A percentile compares a stretch with the other conserved stretches of the same genome.
Evolutionary conservation across 805 yeast genomes (phyloP).

Genomic region (Wickerhamomyces alni): DNA sequence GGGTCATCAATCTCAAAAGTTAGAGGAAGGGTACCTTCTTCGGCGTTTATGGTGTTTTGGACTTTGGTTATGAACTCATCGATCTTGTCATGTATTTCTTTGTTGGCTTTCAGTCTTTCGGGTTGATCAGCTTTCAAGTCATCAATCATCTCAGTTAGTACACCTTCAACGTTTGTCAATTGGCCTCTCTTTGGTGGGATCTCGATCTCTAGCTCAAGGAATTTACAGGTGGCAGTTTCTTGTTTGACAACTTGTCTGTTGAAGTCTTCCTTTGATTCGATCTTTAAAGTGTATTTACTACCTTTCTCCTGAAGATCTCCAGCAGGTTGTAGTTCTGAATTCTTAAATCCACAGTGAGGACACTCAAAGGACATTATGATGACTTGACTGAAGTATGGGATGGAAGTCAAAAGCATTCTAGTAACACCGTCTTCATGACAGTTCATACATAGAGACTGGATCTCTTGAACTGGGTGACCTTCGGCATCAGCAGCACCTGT

Average conservation of each 20-base stretch:
- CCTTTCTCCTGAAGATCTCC: constrained; percentile 89
- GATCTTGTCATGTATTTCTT: constrained; percentile 71
- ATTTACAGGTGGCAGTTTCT: constrained; percentile 75
- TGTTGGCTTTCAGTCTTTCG: constrained; percentile 66
- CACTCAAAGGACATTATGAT: constrained; percentile 93
- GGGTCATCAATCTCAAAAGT: constrained; percentile 86
- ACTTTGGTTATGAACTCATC: constrained; percentile 62
- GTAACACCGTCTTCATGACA: constrained; percentile 86
- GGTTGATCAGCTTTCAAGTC: constrained; percentile 81
- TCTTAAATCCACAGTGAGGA: constrained; percentile 88
- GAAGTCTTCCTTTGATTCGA: constrained; percentile 68
- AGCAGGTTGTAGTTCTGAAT: constrained; percentile 95
- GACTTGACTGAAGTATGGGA: constrained; percentile 88
- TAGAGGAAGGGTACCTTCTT: constrained; percentile 63
- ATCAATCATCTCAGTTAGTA: constrained; percentile 73
- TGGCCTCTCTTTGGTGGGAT: constrained; percentile 96
- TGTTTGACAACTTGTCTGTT: constrained; percentile 89
- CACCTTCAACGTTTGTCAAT: constrained; percentile 87
- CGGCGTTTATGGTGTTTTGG: constrained; percentile 54
- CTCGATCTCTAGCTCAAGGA: constrained; percentile 82
- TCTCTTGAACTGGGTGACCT: constrained; percentile 94
- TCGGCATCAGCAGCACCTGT: constrained; percentile 80
- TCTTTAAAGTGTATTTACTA: constrained; percentile 57
- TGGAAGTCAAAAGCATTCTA: constrained; percentile 73
- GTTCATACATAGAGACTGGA: constrained; percentile 93